These are phyloP conservation scores for Hamigera avellanea DNA, from an alignment of 495 filamentous ascomycete genomes.

Conservation along the genomic window DNA sequence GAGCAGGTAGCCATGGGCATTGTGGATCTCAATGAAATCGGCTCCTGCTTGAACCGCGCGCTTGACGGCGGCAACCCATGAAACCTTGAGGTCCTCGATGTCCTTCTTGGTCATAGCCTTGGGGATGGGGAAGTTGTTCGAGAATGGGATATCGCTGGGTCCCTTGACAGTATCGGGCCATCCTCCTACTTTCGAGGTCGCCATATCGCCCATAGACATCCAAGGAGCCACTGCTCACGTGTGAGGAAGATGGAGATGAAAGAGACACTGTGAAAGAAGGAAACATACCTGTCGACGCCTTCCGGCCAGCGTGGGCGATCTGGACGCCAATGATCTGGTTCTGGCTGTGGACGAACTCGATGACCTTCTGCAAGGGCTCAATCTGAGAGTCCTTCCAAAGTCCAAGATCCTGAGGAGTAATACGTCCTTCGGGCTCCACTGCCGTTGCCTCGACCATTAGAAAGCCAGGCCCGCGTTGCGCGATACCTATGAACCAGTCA, in stretches of 20 bases:
- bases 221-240: conserved; percentile 54
- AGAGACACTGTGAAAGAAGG: too few relatives aligned
- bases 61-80: conserved; percentile 41
- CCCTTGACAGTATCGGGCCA: conserved; percentile 50
- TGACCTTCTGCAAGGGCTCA: conserved; percentile 44
- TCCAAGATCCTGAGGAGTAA: conserved; percentile 60
- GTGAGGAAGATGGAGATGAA: too few relatives aligned
- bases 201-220: conserved; percentile 35
- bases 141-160: conserved; percentile 44
- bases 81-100: conserved; percentile 43
- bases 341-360: conserved; percentile 62
- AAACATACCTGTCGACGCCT: too few relatives aligned
- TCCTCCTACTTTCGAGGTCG: conserved; percentile 43
- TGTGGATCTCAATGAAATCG: conserved; percentile 46
- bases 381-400: conserved; percentile 72
- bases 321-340: conserved; percentile 63
- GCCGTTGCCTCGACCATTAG: conserved; percentile 64
- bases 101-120: conserved; percentile 44
- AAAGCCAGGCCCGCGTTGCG: conserved; percentile 54
- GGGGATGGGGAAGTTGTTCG: conserved; percentile 37
- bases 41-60: conserved; percentile 45
- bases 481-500: too few relatives aligned
- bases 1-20: conserved; percentile 53
- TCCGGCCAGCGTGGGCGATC: conserved; percentile 67
- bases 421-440: conserved; percentile 58